Base-by-base conservation (phyloP, 73 alveolate species). In the Tetrahymena malaccensis region DNA sequence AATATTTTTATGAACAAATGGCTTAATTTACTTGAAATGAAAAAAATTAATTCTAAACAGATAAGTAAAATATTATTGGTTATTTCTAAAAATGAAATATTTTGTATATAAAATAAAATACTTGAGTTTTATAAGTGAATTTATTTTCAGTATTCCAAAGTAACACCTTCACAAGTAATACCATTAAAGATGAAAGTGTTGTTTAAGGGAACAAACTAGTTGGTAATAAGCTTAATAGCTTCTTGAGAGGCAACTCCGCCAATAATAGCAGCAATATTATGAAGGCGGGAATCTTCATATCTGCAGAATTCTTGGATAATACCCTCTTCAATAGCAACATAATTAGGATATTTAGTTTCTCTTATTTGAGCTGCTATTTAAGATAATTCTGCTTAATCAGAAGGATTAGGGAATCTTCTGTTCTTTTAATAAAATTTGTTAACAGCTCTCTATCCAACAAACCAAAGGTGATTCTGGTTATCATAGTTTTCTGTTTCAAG, bases 191-290 rank as follows among this genome's bases (percentile, higher is more conserved):
- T 96, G 95, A 96, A 96, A 34, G 99, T 99, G 95, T 98, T 98
- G 96, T 99, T 98, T 40, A 98, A 96, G 16, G 99, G 99, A 35
- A 98, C 98, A 96, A 98, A 98, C 96, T 99, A 98, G 85, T 97
- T 93, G 43, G 99, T 98, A 5, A 99, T 98, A 95, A 99, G 83
- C 97, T 99, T 99, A 43, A 99, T 97, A 4, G 99, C 99, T 96
- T 99, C 99, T 96, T 99, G 98, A 58, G 99, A 96, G 7, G 99
- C 99, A 43, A 98, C 97, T 40, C 99, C 99, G n/a, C 99, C 99
- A 13, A 99, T 85, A 27, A 99, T 96, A 27, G 99, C 98, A 83
- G 98, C 96, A 38, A 98, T 96, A 44, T 98, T 98, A 96, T 99
- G 99, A 34, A 98, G 97, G 84, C 96, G 96, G 34, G 98, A 89